These are phyloP conservation scores for Fistulina hepatica DNA, from an alignment of 1,284 basidiomycete genomes.

Conservation along the genomic window DNA sequence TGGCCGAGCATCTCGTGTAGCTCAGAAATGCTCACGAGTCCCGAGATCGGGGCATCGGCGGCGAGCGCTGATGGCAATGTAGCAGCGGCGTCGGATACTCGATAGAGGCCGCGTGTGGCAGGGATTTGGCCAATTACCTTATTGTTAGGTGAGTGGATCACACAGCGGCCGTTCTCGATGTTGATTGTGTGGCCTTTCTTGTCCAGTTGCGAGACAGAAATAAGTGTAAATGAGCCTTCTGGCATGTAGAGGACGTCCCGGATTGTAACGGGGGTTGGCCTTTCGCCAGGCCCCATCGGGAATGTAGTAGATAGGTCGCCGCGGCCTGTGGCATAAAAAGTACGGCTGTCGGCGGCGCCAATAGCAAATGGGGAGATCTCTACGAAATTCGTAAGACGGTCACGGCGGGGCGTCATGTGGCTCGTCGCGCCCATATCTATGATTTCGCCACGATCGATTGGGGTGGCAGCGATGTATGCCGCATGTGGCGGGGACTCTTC, in stretches of 20 bases:
- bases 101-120: conserved; percentile 9
- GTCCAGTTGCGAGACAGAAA: conserved; percentile 7
- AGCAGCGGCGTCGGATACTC: conserved; percentile 1
- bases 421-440: conserved; percentile 7
- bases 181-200: conserved; percentile 8
- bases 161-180: conserved; percentile 8
- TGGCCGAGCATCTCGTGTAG: conserved; percentile 7
- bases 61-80: neutral
- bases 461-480: too few relatives aligned
- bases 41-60: neutral
- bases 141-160: conserved; percentile 2
- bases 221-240: conserved; percentile 6
- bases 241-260: neutral
- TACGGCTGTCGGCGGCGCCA: conserved; percentile 8
- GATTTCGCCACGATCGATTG: too few relatives aligned
- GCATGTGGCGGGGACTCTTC: too few relatives aligned
- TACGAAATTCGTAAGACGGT: conserved; percentile 4
- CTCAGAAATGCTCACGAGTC: conserved; percentile 2
- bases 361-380: conserved; percentile 9
- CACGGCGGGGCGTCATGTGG: conserved; percentile 7
- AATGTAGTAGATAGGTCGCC: conserved; percentile 3
- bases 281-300: conserved; percentile 7
- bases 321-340: conserved; percentile 8
- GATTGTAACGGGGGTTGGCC: neutral
- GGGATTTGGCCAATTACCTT: conserved; percentile 6